Base-by-base conservation (phyloP, 495 filamentous ascomycete genomes). In the Talaromyces ruber region DNA sequence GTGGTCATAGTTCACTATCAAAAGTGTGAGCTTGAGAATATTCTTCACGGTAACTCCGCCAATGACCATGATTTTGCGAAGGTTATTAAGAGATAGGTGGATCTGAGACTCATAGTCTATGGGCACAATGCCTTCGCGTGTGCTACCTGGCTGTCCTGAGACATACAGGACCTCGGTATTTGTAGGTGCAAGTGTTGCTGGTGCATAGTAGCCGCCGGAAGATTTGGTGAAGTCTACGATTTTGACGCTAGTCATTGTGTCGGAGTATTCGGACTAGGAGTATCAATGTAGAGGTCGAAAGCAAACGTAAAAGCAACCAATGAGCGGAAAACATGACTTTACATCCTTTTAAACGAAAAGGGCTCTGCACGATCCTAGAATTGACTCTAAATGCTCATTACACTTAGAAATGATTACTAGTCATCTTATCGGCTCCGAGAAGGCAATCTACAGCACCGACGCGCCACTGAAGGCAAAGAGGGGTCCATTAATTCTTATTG, bases 1-100 rank as follows among this genome's bases (percentile, higher is more conserved):
- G 4, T 58, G 54, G 55, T 72, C 66, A 52, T 71, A 76, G 55
- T 72, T 63, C 26, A 77, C 74, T 56, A 75, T 74, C 54, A 70
- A 71, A 29, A 71, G 60, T 3, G 60, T 75, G 3, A 76, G 60
- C 58, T 72, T 74, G 24, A 71, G 52, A 43, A 76, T 70, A 28
- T 77, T 68, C 9, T 59, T 59, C n/a, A 64, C 54, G 6, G 67
- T 55, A 32, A 67, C 37, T 1, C 58, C 39, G 6, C 39, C 39
- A 18, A 43, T 43, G 6, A 43, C n/a, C 39, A 43, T 43, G 39
- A 43, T 18, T 18, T 43, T 43, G 16, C 39, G 59, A 1, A 76
- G 64, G 55, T 76, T 76, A 18, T 65, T n/a, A 39, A 74, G 63
- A 0, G 66, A 66, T 7, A 74, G 70, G 16, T 71, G 65, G 29